Evolutionary conservation across 2,329 filamentous ascomycete genomes (phyloP).

Genomic region (Beauveria scarabaeidicola): DNA sequence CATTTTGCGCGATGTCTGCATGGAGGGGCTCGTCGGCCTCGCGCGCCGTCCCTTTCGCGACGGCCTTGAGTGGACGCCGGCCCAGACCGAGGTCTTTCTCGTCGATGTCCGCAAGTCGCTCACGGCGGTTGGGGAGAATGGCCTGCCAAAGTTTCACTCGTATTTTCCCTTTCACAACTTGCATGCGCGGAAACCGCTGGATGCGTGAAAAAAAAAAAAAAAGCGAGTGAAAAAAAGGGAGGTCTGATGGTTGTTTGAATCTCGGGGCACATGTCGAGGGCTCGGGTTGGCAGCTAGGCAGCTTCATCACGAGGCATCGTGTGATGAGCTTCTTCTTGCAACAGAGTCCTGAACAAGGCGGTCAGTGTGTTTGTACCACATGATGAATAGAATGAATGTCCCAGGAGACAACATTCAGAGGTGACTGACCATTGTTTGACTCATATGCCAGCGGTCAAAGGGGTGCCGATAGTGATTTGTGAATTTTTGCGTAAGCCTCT

Average conservation of each 20-base stretch:
- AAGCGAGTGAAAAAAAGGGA: no score
- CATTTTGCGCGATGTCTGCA: slow-evolving; percentile 34
- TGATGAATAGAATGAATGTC: neutral
- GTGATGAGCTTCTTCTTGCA: neutral
- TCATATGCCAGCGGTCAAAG: neutral
- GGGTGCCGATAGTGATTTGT: neutral
- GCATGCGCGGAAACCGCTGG: slow-evolving; percentile 29
- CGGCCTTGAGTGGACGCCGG: slow-evolving; percentile 30
- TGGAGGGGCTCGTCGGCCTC: slow-evolving; percentile 32
- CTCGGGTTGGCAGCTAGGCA: no score
- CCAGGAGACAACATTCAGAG: neutral
- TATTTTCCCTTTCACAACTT: slow-evolving; percentile 34
- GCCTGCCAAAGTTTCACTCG: slow-evolving; percentile 27
- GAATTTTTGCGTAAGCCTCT: neutral
- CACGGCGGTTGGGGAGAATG: slow-evolving; percentile 24
- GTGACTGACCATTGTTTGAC: neutral
- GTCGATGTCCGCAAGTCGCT: slow-evolving; percentile 32
- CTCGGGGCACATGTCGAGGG: no score
- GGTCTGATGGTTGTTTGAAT: neutral
- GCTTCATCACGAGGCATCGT: no score
- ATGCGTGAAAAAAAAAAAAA: neutral
- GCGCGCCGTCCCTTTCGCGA: slow-evolving; percentile 30
- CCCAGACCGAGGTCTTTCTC: slow-evolving; percentile 37
- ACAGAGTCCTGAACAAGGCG: neutral
- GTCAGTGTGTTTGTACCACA: neutral